Conservation (phyloP, 1,284 basidiomycete genomes). For the Heterobasidion irregulare region DNA sequence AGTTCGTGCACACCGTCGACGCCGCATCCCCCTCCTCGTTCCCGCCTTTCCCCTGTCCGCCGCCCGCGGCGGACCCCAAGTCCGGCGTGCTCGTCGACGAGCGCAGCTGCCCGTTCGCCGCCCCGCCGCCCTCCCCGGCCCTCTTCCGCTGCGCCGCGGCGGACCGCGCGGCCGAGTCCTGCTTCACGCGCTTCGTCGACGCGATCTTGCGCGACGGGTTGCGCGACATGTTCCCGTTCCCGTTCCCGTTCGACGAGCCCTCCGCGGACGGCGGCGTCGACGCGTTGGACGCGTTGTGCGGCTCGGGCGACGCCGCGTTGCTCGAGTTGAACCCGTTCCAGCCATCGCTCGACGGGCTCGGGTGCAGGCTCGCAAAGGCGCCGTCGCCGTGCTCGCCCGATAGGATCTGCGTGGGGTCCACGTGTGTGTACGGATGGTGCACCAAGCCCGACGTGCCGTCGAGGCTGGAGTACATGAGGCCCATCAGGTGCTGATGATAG, state of each 20-base stretch:
- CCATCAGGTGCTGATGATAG: conserved; percentile 54
- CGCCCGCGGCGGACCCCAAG: conserved; percentile 22
- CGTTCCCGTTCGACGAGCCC: conserved; percentile 24
- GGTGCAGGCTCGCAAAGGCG: conserved; percentile 44
- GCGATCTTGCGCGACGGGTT: conserved; percentile 41
- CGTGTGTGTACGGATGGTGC: conserved; percentile 65
- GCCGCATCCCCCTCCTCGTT: conserved; percentile 61
- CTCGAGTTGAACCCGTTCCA: conserved; percentile 61
- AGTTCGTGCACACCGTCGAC: conserved; percentile 89
- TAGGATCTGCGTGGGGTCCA: conserved; percentile 83
- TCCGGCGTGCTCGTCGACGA: conserved; percentile 53
- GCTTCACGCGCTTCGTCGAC: conserved; percentile 45
- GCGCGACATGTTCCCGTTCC: conserved; percentile 17
- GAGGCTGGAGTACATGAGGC: conserved; percentile 49
- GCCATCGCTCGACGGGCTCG: conserved; percentile 74
- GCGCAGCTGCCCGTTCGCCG: conserved; percentile 18
- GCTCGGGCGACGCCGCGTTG: conserved; percentile 70
- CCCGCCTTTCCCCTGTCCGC: conserved; percentile 26
- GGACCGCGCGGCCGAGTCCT: conserved; percentile 29
- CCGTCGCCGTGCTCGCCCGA: conserved; percentile 34
- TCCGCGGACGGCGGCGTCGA: conserved; percentile 64
- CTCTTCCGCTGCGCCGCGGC: conserved; percentile 40
- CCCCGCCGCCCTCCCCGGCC: conserved; percentile 11
- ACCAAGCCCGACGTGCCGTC: background rate
- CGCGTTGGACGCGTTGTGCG: conserved; percentile 54